Conservation (phyloP, 345 rosid genomes). For the Cardamine chenopodiifolia region DNA sequence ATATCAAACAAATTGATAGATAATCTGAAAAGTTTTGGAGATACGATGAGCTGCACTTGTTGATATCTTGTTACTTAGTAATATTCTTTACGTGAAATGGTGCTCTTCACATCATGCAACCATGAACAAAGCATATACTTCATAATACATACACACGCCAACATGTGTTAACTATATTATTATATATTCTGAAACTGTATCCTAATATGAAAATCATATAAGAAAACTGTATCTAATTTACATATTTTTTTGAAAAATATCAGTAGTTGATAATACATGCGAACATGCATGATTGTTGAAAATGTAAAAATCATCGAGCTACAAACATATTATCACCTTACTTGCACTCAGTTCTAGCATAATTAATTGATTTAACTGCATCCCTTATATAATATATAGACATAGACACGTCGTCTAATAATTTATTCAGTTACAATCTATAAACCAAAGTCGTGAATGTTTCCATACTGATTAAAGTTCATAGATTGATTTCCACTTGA, state of each 20-base stretch:
- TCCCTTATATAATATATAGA: background rate
- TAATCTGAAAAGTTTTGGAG: slow-evolving; percentile 22
- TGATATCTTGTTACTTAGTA: slow-evolving; percentile 29
- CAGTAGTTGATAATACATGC: background rate
- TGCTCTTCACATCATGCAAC: slow-evolving; percentile 47
- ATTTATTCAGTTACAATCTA: background rate
- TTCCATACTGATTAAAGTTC: background rate
- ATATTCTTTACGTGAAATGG: slow-evolving; percentile 44
- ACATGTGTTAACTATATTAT: slow-evolving; percentile 24
- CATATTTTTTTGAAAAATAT: background rate
- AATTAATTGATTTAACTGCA: background rate
- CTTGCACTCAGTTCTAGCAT: background rate
- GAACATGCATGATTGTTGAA: slow-evolving; percentile 10
- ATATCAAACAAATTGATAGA: slow-evolving; percentile 1
- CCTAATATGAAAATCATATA: background rate
- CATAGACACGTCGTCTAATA: background rate
- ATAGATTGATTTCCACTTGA: background rate
- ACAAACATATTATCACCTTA: background rate
- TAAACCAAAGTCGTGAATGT: background rate
- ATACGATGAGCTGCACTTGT: slow-evolving; percentile 42
- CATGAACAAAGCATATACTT: slow-evolving; percentile 34
- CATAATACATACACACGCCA: slow-evolving; percentile 30
- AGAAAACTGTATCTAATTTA: no score
- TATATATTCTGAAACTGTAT: background rate
- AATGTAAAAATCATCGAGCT: background rate